Base-by-base conservation (phyloP, 164 flowering plant genomes). In the Tetracentron sinense region DNA sequence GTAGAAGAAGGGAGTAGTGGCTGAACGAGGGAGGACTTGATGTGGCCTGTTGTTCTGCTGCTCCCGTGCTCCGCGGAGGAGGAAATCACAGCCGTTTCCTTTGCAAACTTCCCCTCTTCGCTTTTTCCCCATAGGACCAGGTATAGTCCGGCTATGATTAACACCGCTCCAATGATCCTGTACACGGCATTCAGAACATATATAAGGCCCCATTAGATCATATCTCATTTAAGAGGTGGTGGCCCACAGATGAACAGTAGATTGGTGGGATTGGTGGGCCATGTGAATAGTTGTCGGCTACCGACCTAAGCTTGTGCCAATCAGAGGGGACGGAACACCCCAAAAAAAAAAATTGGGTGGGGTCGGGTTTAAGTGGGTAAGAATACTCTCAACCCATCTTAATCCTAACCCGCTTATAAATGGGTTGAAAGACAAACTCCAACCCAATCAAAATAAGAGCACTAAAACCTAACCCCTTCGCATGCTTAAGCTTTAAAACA, bases 91-190 rank as follows among this genome's bases (percentile, higher is more conserved):
- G 65, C 78, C 75, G 68, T 72, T 46, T 66, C 82, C 29, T 23
- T 59, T 0, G 77, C 67, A 33, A 86, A 75, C 75, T 83, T 94
- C 50, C 56, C 75, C 74, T 94, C 99, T 68, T 84, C 92, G 58
- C 70, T 91, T 68, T 94, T 94, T 11, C 99, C 99, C 96, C 93
- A 94, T 12, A 94, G 80, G n/a, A 94, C 99, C 17, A 88, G 72
- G 80, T 94, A 94, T 54, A 94, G 62, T 44, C 99, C 99, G 0
- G 72, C 56, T 58, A 94, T 78, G 74, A 94, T 94, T 85, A 89
- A 46, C 65, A 82, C 88, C 16, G 99, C 97, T 14, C 97, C 99
- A n/a, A 94, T 81, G 57, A 94, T 88, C 86, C 99, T 94, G 95
- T 62, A 53, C 63, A 72, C 58, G 28, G 25, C 46, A 21, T 44